Conservation (phyloP, 176 grass and related monocot species). For the Chrysopogon serrulatus region DNA sequence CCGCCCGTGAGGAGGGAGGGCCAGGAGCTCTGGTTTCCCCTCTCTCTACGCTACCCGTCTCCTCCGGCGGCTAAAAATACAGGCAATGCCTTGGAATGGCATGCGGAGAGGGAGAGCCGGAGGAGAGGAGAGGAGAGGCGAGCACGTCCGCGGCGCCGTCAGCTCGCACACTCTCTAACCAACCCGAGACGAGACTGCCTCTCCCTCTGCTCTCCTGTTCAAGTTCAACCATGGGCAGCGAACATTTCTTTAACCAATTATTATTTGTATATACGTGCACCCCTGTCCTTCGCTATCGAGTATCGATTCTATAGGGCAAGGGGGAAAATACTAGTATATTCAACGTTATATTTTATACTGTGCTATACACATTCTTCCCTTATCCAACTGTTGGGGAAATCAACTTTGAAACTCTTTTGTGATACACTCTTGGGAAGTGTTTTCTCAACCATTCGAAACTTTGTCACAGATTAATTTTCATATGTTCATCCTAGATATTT, state of each 20-base stretch:
- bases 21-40: conserved; percentile 2
- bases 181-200: neutral
- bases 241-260: conserved; percentile 17
- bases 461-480: too few species aligned
- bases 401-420: neutral
- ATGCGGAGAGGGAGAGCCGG: conserved; percentile 18
- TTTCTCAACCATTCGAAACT: too few species aligned
- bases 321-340: neutral
- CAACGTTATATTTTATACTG: neutral
- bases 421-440: neutral
- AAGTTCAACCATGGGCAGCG: neutral
- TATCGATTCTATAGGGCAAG: neutral
- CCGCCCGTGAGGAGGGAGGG: conserved; percentile 11
- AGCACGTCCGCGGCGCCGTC: conserved; percentile 56
- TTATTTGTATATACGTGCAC: too few species aligned
- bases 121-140: conserved; percentile 16
- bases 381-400: neutral
- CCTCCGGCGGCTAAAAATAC: conserved; percentile 37
- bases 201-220: neutral
- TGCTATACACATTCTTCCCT: neutral
- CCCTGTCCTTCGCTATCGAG: neutral
- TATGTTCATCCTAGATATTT: too few species aligned
- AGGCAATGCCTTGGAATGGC: conserved; percentile 36
- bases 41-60: neutral
- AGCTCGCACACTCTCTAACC: conserved; percentile 17